Base-by-base conservation (phyloP, 2,329 filamentous ascomycete genomes). In the Xylariaceae sp. region DNA sequence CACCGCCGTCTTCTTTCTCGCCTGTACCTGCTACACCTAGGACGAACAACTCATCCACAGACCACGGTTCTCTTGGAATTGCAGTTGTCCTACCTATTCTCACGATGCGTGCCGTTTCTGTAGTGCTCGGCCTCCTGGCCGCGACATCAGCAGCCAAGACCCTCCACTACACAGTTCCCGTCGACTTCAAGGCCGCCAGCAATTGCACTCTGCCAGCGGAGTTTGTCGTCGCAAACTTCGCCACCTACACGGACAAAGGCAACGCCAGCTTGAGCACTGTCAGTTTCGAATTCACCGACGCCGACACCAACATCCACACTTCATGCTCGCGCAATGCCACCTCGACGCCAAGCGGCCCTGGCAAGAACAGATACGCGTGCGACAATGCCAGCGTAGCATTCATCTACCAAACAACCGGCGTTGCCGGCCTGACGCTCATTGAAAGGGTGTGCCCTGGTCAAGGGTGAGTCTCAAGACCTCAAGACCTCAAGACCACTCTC, bases 351-450 rank as follows among this genome's bases (percentile, higher is more conserved):
- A 63, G 41, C 13, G 55, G 57, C 29, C 52, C 52, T 12, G 57
- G 58, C 16, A 53, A 59, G 18, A 63, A 66, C 51, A 60, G 54
- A 49, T 69, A 63, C 49, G 57, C 52, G 18, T 69, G 67, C 47
- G 61, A 64, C 37, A 55, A 67, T 45, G 34, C 45, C 30, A 58
- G 56, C 26, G 59, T 69, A 26, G 46, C 58, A 47, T 69, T 69
- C 53, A 65, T 68, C 47, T 69, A 67, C 39, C 63, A 68, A 52
- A 64, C 62, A 15, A 62, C 60, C n/a, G 59, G 59, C 13, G 53
- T 62, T 10, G 57, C 54, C 19, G 65, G 64, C 9, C 46, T 69
- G 32, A 67, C 64, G 15, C 9, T 69, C 22, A 58, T 63, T 21
- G 67, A 69, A 47, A 47, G 34, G 45, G 65, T 60, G 1, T 69